Evolutionary conservation across 495 filamentous ascomycete genomes (phyloP), one percentile per base, ranked within the genome.

Genomic region (Rhypophila decipiens): DNA sequence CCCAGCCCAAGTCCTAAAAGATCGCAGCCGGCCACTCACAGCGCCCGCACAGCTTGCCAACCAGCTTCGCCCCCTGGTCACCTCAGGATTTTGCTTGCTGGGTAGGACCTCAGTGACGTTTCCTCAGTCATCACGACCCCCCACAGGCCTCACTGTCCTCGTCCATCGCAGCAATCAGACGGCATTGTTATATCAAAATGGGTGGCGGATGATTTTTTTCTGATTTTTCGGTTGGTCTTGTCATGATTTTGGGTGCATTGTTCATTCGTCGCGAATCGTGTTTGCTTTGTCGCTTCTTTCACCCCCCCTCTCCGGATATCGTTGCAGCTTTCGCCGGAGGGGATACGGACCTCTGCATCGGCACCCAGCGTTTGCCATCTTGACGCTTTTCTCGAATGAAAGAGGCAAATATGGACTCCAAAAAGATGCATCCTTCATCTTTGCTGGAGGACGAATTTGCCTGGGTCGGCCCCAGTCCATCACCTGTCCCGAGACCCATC

Each of bases 121-220:
- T 46, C 29, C 35, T 29, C 41, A 40, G 44, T 27, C 24, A 35
- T 15, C 42, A 17, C 10, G 11, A 42, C 24, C 44, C 35, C 44
- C 44, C 39, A 48, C 35, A 43, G 33, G 52, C 50, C 48, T 49
- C 54, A 39, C 44, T 36, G 47, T 13, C 53, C 19, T 18, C 47
- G 15, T 39, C 33, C 43, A 44, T 24, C 33, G 40, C 42, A 3
- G 39, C 43, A 50, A 38, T 41, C 18, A 0, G 19, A 41, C 45
- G 44, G 27, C 22, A 49, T 45, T 31, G 27, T 31, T 56, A 61
- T 59, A 63, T 58, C 57, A 61, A 63, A 62, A 63, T 61, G 61
- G 51, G 55, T 65, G 62, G 59, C 55, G 59, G 60, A 60, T 60
- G 46, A 52, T 48, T 50, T 37, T n/a, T 24, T 47, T 52, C 33